Base-by-base conservation (phyloP, 805 yeast species). In the Wickerhamomyces bisporus region DNA sequence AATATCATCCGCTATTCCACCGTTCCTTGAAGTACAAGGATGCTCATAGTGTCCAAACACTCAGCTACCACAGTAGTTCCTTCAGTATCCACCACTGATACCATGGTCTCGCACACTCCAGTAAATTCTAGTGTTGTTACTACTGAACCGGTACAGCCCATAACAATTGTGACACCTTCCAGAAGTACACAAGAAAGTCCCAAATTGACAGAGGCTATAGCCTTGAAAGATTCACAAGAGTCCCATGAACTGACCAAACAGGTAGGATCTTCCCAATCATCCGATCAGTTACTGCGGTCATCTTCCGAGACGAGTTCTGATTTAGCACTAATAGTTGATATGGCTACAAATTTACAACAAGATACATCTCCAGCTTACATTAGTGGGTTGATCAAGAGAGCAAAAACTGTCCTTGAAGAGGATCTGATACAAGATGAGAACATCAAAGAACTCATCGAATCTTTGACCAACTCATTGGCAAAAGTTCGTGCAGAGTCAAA, bases 401-500 rank as follows among this genome's bases (percentile, higher is more conserved):
- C 41, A 3, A 35, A 34, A 15, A 12, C 30, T 5, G 13, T 30
- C 14, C 4, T 35, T n/a, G 27, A 30, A 6, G 36, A 39, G 6
- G 27, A 30, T 1, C 20, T 13, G 13, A n/a, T 39, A 10, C 42
- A 42, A 16, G 39, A 33, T 6, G 47, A 45, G 9, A 30, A 30
- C n/a, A 24, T 43, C 8, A 36, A 18, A 21, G 36, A 28, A 2
- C 31, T 53, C 13, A 21, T 62, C 5, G 29, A 30, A 3, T 46
- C 50, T 4, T 39, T 64, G 12, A 27, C 50, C 1, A 31, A 38
- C 1, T 45, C 56, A 9, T 39, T 63, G 19, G 39, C 40, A 14
- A 50, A 53, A 26, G 49, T 62, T 5, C 39, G 50, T 11, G 46
- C 54, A 14, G 60, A 61, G 40, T 47, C 58, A 8, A 60, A 61